A percentile compares a stretch with the other conserved stretches of the same genome.
These are phyloP conservation scores for Fusarium aywerte DNA, from an alignment of 2,329 filamentous ascomycete species.

Conservation along the genomic window DNA sequence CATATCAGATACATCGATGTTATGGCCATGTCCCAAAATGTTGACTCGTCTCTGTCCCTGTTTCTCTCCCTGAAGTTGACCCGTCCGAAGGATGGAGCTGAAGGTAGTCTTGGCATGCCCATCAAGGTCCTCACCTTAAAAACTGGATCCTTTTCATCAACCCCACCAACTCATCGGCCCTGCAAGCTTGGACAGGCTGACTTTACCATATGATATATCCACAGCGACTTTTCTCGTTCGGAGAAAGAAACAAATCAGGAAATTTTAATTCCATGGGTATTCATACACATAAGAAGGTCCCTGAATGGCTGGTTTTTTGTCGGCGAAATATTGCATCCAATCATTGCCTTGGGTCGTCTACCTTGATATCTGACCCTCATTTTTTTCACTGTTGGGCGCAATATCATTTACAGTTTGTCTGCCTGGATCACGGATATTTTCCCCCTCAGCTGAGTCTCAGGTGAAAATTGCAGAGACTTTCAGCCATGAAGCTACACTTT, in stretches of 20 bases:
- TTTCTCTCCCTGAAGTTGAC: slow-evolving; percentile 11
- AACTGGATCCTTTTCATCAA: slow-evolving; percentile 9
- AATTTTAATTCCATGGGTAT: not conserved
- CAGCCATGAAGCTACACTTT: slow-evolving; percentile 19
- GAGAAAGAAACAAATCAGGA: slow-evolving; percentile 9
- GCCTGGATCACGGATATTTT: not conserved
- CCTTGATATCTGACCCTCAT: slow-evolving; percentile 11
- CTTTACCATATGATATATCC: not conserved
- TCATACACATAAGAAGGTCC: not conserved
- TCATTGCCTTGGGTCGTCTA: not conserved
- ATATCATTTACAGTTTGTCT: not conserved
- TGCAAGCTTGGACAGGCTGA: not conserved
- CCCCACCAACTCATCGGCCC: slow-evolving; percentile 4
- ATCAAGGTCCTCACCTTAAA: slow-evolving; percentile 45
- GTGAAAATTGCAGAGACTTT: not conserved
- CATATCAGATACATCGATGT: no score
- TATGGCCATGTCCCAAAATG: not conserved
- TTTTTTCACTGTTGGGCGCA: not conserved
- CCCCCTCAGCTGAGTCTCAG: not conserved
- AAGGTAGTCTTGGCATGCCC: slow-evolving; percentile 28
- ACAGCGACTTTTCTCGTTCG: not conserved
- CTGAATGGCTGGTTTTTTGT: not conserved
- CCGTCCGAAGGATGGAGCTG: not conserved
- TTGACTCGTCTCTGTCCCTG: not conserved
- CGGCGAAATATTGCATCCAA: not conserved